Evolutionary conservation across 768 basidiomycete genomes (phyloP).

Genomic region (Suillus luteus): DNA sequence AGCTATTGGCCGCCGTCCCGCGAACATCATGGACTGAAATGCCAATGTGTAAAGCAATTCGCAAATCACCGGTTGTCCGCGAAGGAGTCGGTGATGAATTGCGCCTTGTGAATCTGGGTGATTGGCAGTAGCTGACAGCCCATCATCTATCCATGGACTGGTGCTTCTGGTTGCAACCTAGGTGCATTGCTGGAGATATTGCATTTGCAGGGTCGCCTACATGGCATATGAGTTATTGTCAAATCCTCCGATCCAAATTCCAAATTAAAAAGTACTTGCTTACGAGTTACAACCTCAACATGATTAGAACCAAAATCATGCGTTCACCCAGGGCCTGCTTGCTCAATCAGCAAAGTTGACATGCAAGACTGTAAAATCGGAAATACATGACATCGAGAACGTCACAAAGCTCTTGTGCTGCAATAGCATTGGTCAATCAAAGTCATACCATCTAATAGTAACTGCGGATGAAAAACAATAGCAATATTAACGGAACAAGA

Average conservation of each 20-base stretch:
- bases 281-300: not conserved
- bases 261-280: not conserved
- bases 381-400: conserved; percentile 27
- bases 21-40: conserved; percentile 14
- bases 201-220: conserved; percentile 46
- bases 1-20: not conserved
- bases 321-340: conserved; percentile 17
- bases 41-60: not conserved
- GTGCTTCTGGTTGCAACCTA: conserved; percentile 59
- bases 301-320: conserved; percentile 19
- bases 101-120: not conserved
- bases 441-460: conserved; percentile 51
- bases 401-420: not conserved
- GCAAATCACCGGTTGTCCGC: not conserved
- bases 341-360: conserved; percentile 52
- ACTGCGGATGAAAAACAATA: conserved; percentile 57
- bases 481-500: conserved; percentile 49
- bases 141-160: conserved; percentile 38
- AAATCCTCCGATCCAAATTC: not conserved
- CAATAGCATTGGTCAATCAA: conserved; percentile 39
- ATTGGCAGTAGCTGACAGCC: not conserved
- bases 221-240: conserved; percentile 37
- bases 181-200: conserved; percentile 61
- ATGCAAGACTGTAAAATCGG: conserved; percentile 55
- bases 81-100: not conserved